Evolutionary conservation across 2,329 filamentous ascomycete species (phyloP).

Genomic region (Neopestalotiopsis rosae): DNA sequence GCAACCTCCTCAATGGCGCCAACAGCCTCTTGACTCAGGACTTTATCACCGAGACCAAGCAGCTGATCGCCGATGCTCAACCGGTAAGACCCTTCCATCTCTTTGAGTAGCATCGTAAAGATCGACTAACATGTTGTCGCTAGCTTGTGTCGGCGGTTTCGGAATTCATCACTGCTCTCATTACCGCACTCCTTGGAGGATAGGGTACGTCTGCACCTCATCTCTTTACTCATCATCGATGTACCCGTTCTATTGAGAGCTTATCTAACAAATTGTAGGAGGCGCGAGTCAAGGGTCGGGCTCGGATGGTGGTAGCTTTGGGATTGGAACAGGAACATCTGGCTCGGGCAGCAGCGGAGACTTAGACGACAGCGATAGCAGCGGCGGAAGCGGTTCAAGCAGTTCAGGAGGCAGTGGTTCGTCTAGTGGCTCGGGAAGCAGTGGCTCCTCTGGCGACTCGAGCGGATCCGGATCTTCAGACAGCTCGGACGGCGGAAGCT

Average conservation of each 20-base stretch:
- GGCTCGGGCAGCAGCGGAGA: not conserved
- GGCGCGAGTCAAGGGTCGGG: constrained; percentile 9
- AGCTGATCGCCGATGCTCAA: not conserved
- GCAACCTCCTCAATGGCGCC: constrained; percentile 6
- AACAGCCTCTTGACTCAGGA: constrained; percentile 10
- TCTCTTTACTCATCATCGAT: too few relatives aligned
- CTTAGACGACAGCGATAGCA: not conserved
- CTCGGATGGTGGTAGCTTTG: not conserved
- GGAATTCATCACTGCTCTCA: constrained; percentile 20
- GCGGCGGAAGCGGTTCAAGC: not conserved
- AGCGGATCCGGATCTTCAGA: not conserved
- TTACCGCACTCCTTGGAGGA: constrained; percentile 12
- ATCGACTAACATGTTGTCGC: not conserved
- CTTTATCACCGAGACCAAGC: constrained; percentile 6
- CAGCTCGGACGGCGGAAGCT: not conserved
- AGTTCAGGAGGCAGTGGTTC: not conserved
- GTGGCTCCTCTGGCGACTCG: not conserved
- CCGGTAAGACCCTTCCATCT: not conserved
- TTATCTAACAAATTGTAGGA: not conserved
- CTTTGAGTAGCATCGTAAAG: not conserved
- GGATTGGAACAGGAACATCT: constrained; percentile 4
- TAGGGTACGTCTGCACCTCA: constrained; percentile 8
- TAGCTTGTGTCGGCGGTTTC: constrained; percentile 17
- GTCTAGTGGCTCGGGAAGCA: not conserved
- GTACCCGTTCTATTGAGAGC: too few relatives aligned